These are phyloP conservation scores for Perilla frutescens DNA, from an alignment of 257 asterid species.

Conservation along the genomic window DNA sequence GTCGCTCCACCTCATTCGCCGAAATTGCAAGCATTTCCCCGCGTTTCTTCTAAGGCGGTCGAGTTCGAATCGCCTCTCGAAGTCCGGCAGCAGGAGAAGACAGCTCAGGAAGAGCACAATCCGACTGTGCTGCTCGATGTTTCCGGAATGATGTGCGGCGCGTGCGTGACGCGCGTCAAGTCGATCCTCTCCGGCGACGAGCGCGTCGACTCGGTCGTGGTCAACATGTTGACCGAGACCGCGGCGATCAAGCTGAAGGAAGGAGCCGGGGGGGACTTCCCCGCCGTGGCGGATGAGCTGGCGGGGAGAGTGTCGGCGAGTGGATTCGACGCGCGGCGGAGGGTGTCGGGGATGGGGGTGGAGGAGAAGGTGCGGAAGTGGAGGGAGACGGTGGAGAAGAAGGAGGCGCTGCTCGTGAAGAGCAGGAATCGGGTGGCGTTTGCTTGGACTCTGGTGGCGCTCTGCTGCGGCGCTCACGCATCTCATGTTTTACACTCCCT, in stretches of 20 bases:
- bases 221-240: constrained; percentile 90
- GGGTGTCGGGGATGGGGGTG: constrained; percentile 79
- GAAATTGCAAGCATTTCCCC: constrained; percentile 32
- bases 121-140: constrained; percentile 74
- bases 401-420: constrained; percentile 76
- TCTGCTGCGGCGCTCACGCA: constrained; percentile 92
- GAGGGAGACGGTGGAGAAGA: constrained; percentile 83
- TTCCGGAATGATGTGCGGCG: constrained; percentile 99
- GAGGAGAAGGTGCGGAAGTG: constrained; percentile 89
- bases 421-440: constrained; percentile 81
- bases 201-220: constrained; percentile 88
- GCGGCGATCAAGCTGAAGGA: constrained; percentile 85
- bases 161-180: constrained; percentile 89
- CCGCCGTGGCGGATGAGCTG: constrained; percentile 60
- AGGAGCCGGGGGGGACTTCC: constrained; percentile 38
- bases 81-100: constrained; percentile 39
- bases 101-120: constrained; percentile 39
- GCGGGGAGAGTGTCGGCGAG: constrained; percentile 73
- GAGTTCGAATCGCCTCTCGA: constrained; percentile 47
- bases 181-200: constrained; percentile 75
- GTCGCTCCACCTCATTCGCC: constrained; percentile 38
- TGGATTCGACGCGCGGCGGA: constrained; percentile 83
- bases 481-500: constrained; percentile 86
- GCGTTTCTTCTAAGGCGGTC: constrained; percentile 62
- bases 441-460: constrained; percentile 95